Base-by-base conservation (phyloP, 2,329 filamentous ascomycete species). In the Cordyceps farinosa region DNA sequence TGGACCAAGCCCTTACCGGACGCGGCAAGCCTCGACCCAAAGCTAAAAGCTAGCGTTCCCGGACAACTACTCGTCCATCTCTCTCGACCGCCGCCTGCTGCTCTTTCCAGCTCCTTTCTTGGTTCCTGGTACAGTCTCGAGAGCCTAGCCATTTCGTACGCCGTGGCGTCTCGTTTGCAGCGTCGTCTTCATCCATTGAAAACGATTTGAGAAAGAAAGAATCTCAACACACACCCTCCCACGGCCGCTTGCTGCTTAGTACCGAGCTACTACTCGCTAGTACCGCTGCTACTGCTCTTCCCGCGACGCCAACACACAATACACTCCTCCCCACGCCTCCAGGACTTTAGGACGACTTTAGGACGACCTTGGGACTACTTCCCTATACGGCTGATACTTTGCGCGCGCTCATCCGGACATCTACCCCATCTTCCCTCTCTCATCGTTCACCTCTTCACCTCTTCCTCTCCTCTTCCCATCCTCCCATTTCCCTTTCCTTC, bases 401-500 rank as follows among this genome's bases (percentile, higher is more conserved):
- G 54, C 38, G 40, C 55, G 30, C 30, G 36, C 22, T 29, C 52
- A 29, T 40, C 32, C 30, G 38, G 38, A 55, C 42, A 34, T 56
- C 53, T 17, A 56, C 53, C 38, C 32, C 51, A 29, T 48, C 48
- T 44, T 29, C 38, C 34, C 51, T 38, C 22, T 34, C 64, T 36
- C 57, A 30, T 36, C 22, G 45, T 38, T 34, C 59, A 40, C 62
- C 67, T 50, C 54, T 42, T 61, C 27, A 5, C 51, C 29, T 62
- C 54, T 69, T 66, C 67, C 67, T 22, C 22, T 22, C 22, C 22
- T 22, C 42, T 34, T 63, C 15, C 5, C 52, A 29, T 65, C 55
- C 69, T 66, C 66, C 67, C 63, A 68, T 70, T 62, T 22, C 22
- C 22, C 22, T 22, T 22, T 22, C 42, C 40, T 15, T 54, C 36